Base-by-base conservation (phyloP, 176 grass and related monocot species). In the Pontederia paniculata region DNA sequence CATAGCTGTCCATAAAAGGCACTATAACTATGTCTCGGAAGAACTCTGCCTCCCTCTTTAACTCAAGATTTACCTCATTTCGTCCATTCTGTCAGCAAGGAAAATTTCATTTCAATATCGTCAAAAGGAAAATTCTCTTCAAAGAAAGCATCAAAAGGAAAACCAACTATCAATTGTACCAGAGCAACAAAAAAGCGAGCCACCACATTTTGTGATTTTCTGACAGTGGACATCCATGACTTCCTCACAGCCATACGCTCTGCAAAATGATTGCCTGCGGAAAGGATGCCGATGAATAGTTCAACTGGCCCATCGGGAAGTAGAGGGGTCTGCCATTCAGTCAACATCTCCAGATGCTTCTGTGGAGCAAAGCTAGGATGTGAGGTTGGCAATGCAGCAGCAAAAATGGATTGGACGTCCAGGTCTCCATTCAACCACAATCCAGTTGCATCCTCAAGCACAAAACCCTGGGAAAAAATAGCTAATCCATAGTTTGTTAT, bases 121-220 rank as follows among this genome's bases (percentile, higher is more conserved):
- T 37, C 28, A 37, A 37, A 37, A 6, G 28, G 28, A 37, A 37
- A 37, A 37, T 37, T 0, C 28, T 37, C 5, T 37, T 37, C n/a
- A 37, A 31, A 31, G 7, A 5, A 5, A 37, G 0, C 28, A 37
- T 37, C 28, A 37, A 37, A 37, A 37, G 1, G 0, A 37, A 37
- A 37, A 37, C 28, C 37, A 46, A 17, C 16, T 62, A 11, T n/a
- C 12, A 62, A 45, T 20, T 62, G 44, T 46, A 62, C 42, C 58
- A 62, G 16, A 11, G 58, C 58, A 62, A 62, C 58, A 62, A 62
- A 62, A 62, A 62, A 62, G 14, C 17, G 42, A 62, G 58, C 58
- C 41, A 21, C 58, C 41, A 62, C 12, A 9, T 46, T 45, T 17
- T n/a, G 21, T 21, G 58, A 62, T 45, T 62, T 62, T 45, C 37